Percentiles rank a stretch among this genome's conserved stretches.
Evolutionary conservation across 345 rosid genomes (phyloP).

Genomic region (Sonneratia alba): DNA sequence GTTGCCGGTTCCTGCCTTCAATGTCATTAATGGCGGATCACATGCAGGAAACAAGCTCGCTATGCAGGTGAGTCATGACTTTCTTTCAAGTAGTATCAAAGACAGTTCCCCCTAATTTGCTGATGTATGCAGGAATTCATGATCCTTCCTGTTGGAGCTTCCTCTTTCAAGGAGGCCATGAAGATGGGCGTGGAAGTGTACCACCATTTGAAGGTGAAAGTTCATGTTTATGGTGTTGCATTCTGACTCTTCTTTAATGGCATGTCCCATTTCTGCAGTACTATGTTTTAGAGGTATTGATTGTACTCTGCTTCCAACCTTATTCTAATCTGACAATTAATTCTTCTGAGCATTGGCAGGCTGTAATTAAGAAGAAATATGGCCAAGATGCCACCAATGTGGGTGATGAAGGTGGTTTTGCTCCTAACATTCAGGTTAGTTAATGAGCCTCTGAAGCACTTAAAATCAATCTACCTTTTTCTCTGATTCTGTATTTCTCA

Average conservation of each 20-base stretch:
- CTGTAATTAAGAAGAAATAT: constrained; percentile 90
- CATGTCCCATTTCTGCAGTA: not conserved
- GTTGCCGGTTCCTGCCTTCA: constrained; percentile 62
- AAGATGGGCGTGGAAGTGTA: constrained; percentile 72
- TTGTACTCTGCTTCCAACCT: not conserved
- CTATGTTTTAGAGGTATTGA: not conserved
- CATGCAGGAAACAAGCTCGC: constrained; percentile 69
- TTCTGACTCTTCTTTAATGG: not conserved
- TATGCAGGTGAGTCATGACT: constrained; percentile 35
- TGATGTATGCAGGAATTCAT: constrained; percentile 43
- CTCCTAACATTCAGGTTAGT: constrained; percentile 86
- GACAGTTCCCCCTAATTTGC: not conserved
- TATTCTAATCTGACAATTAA: not conserved
- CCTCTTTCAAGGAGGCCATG: constrained; percentile 69
- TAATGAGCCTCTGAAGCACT: not conserved
- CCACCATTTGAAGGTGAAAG: constrained; percentile 49
- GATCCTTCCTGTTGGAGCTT: constrained; percentile 61
- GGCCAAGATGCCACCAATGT: constrained; percentile 99
- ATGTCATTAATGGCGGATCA: constrained; percentile 65
- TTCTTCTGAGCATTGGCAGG: constrained; percentile 16
- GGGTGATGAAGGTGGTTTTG: constrained; percentile 98
- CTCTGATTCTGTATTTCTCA: not conserved
- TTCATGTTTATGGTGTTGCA: not conserved
- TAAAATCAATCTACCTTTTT: not conserved
- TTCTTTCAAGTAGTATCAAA: not conserved